Evolutionary conservation across 805 yeast species (phyloP).

Genomic region (Phaffomyces opuntiae): DNA sequence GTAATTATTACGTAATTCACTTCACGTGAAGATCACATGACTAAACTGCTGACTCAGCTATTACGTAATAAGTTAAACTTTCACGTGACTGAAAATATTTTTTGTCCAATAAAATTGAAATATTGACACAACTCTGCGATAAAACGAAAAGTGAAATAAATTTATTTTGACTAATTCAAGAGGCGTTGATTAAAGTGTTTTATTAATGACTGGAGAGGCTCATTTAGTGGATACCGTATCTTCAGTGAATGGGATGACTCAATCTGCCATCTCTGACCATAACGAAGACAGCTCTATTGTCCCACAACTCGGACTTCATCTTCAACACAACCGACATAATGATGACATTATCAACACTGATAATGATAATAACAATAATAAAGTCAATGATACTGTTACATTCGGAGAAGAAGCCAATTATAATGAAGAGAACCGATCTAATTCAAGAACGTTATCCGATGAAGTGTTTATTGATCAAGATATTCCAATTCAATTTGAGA

Average conservation of each 20-base stretch:
- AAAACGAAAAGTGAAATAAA: no score
- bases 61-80: no score
- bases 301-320: neutral
- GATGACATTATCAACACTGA: neutral
- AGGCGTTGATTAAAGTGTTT: no score
- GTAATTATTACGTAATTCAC: neutral
- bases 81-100: neutral
- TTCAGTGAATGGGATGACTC: neutral
- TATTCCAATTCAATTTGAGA: constrained; percentile 60
- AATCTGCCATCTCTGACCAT: neutral
- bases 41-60: no score
- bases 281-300: neutral
- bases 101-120: neutral
- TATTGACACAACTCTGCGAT: no score
- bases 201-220: no score
- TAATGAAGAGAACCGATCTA: constrained; percentile 3
- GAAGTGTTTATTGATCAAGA: constrained; percentile 49
- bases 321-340: neutral
- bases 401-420: neutral
- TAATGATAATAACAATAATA: neutral
- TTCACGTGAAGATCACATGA: no score
- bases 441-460: neutral
- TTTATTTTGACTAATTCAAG: no score
- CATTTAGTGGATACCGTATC: no score
- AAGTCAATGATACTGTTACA: neutral